These are phyloP conservation scores for Lodderomyces oxycetoniae DNA, from an alignment of 1,139 yeast species.

Conservation along the genomic window DNA sequence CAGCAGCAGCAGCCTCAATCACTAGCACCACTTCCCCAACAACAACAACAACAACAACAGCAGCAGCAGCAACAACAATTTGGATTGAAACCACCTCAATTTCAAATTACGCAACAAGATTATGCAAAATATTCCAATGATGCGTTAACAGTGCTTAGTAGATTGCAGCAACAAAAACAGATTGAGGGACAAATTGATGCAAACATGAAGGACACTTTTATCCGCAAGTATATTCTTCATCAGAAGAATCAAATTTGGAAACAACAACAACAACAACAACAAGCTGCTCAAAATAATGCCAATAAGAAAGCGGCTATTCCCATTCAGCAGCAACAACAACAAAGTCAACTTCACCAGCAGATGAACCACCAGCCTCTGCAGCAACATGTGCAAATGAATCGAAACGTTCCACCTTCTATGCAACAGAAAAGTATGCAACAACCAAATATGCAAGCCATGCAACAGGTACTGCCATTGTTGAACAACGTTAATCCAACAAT, in stretches of 20 bases:
- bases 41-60: slow-evolving; percentile 11
- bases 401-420: slow-evolving; percentile 9
- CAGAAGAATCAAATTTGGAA: slow-evolving; percentile 42
- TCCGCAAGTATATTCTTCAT: slow-evolving; percentile 38
- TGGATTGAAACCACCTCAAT: slow-evolving; percentile 28
- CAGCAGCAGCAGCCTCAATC: slow-evolving; percentile 17
- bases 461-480: slow-evolving; percentile 23
- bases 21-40: slow-evolving; percentile 16
- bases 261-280: slow-evolving; percentile 27
- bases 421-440: slow-evolving; percentile 5
- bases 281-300: slow-evolving; percentile 11
- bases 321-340: slow-evolving; percentile 15
- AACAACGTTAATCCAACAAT: slow-evolving; percentile 18
- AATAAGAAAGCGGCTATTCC: slow-evolving; percentile 4
- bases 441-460: slow-evolving; percentile 9
- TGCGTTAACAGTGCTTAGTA: slow-evolving; percentile 35
- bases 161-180: slow-evolving; percentile 38
- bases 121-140: slow-evolving; percentile 38
- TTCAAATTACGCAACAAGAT: slow-evolving; percentile 41
- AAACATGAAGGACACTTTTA: slow-evolving; percentile 35
- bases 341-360: slow-evolving; percentile 13
- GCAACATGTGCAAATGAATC: slow-evolving; percentile 12
- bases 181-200: slow-evolving; percentile 29
- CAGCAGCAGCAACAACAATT: slow-evolving; percentile 13
- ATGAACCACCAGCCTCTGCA: slow-evolving; percentile 16